Evolutionary conservation across 1,284 basidiomycete genomes (phyloP), one percentile per base, ranked within the genome.

Genomic region (Malassezia equina): DNA sequence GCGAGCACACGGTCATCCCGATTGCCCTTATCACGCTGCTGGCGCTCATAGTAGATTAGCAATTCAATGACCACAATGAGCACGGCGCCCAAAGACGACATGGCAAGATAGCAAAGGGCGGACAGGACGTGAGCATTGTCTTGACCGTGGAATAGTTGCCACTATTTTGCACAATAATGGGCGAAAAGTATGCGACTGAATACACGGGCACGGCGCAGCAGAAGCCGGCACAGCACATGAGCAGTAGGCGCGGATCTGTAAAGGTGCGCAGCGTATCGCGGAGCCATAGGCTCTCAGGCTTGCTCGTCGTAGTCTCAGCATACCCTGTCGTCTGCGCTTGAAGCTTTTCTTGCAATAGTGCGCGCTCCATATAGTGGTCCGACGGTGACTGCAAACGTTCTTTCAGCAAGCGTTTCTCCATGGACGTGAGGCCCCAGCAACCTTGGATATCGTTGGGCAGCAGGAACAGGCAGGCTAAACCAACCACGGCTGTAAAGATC

Each of bases 71-170:
- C 17, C 21, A 62, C 36, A 25, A 65, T 60, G 12, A 68, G 41
- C 1, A 64, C 25, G 4, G 65, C 32, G 2, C 58, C 64, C 4
- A 55, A 52, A n/a, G 34, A 39, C 27, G 61, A 51, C 24, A 70
- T 58, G 25, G 58, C 53, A 66, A 62, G 17, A 60, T 60, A 3
- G 63, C 60, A 17, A 57, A 69, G 2, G 69, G 69, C 1, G 69
- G 69, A 12, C 62, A 63, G 21, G 66, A 63, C 25, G 69, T 63
- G 40, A 71, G 62, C 60, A 65, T 65, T 21, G 60, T 45, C 33
- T 65, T 52, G 13, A 51, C 41, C 11, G 53, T 51, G 0, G 63
- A 62, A 15, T 63, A 54, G 17, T 52, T 57, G 27, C 58, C 58
- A 11, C 69, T 55, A 12, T 47, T 47, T 29, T 61, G 57, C 52